A percentile compares a stretch with the other conserved stretches of the same genome.
Evolutionary conservation across 371 early-diverging fungal genomes (phyloP).

Genomic region (Lichtheimia hyalospora): DNA sequence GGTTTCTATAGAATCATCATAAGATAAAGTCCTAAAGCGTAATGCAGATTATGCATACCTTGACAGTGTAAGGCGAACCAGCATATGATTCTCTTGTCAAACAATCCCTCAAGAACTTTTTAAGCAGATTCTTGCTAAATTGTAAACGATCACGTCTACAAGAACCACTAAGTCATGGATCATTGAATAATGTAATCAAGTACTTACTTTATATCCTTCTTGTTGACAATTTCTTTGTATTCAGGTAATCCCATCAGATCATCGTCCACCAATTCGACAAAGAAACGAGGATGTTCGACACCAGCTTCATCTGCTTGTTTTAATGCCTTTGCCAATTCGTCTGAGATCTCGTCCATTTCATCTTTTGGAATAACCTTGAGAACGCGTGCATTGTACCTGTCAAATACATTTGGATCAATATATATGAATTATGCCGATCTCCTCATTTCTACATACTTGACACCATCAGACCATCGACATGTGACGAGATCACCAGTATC

Average conservation of each 20-base stretch:
- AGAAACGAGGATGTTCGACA: background rate
- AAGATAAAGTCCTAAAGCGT: background rate
- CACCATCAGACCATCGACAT: conserved; percentile 51
- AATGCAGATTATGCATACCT: conserved; percentile 33
- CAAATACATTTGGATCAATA: background rate
- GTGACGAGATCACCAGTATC: conserved; percentile 47
- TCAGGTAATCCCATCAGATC: conserved; percentile 39
- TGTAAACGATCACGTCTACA: conserved; percentile 65
- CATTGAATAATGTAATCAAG: background rate
- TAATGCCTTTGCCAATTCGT: conserved; percentile 14
- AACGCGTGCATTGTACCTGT: conserved; percentile 40
- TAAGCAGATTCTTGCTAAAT: conserved; percentile 69
- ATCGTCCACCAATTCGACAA: conserved; percentile 35
- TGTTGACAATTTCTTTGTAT: conserved; percentile 26
- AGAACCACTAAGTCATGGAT: background rate
- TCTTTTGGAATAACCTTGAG: conserved; percentile 18
- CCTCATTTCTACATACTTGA: conserved; percentile 26
- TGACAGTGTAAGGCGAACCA: conserved; percentile 75
- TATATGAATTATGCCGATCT: too few species aligned
- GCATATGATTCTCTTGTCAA: conserved; percentile 66
- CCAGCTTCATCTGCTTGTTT: background rate
- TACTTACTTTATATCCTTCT: conserved; percentile 34
- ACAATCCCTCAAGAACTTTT: conserved; percentile 69
- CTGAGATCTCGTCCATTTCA: conserved; percentile 1
- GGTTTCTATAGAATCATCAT: background rate